Evolutionary conservation across 495 filamentous ascomycete genomes (phyloP).

Genomic region (Aspergillus funiculosus): DNA sequence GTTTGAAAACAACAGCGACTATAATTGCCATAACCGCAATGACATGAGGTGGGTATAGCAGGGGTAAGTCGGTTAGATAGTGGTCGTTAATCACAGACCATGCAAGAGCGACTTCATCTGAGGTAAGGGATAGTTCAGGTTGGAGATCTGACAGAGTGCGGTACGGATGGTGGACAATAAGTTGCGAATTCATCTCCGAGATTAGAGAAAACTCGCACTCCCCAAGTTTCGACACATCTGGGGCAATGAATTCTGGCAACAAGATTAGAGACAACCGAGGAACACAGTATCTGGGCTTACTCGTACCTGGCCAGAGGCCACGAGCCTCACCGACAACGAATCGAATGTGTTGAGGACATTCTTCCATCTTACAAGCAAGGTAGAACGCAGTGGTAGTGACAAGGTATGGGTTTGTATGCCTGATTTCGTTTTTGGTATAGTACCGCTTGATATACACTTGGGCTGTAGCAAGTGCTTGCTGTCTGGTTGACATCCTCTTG

Average conservation of each 20-base stretch:
- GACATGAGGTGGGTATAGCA: constrained; percentile 82
- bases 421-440: constrained; percentile 85
- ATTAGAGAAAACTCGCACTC: constrained; percentile 97
- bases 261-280: constrained; percentile 14
- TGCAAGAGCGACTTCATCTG: constrained; percentile 72
- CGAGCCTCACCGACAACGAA: constrained; percentile 79
- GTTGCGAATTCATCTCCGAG: constrained; percentile 86
- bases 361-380: constrained; percentile 97
- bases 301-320: constrained; percentile 75
- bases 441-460: constrained; percentile 92
- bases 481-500: constrained; percentile 68
- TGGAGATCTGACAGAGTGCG: constrained; percentile 74
- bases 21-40: constrained; percentile 89
- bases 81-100: constrained; percentile 93
- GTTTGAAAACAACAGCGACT: constrained; percentile 70
- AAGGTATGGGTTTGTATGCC: constrained; percentile 89
- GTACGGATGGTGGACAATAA: constrained; percentile 97
- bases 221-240: constrained; percentile 81
- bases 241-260: constrained; percentile 62
- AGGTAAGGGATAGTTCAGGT: constrained; percentile 58
- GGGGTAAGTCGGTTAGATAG: constrained; percentile 87
- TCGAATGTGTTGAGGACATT: constrained; percentile 93
- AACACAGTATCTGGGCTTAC: neutral
- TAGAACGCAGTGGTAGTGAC: constrained; percentile 88
- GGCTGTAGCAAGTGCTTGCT: constrained; percentile 91